A percentile compares a stretch with the other conserved stretches of the same genome.
Conservation (phyloP, 2,329 filamentous ascomycete species). For the Aspergillus neotritici region DNA sequence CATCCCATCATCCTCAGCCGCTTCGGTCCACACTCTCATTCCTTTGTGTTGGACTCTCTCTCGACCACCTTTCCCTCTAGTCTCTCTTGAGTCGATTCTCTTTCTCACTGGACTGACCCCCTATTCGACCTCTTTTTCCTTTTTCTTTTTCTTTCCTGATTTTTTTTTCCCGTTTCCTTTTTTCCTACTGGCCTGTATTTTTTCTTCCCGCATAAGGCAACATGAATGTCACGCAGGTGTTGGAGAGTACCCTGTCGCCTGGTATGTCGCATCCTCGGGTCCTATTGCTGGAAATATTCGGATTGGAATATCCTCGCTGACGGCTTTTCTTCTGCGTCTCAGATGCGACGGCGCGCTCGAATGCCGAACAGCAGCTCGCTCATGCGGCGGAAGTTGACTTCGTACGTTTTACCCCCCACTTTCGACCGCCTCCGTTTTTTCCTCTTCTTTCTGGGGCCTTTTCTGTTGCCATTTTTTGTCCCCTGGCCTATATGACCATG, state of each 20-base stretch:
- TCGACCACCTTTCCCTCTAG: constrained; percentile 7
- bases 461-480: neutral
- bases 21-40: constrained; percentile 19
- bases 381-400: constrained; percentile 94
- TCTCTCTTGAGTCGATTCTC: constrained; percentile 13
- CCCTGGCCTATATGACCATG: constrained; percentile 17
- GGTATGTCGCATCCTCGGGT: constrained; percentile 54
- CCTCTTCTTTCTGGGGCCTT: constrained; percentile 2
- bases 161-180: constrained; percentile 12
- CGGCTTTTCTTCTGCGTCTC: constrained; percentile 30
- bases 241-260: constrained; percentile 91
- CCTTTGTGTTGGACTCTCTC: constrained; percentile 18
- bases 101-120: neutral
- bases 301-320: constrained; percentile 16
- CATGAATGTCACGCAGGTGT: constrained; percentile 97
- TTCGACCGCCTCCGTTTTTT: constrained; percentile 25
- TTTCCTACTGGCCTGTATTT: constrained; percentile 15
- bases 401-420: constrained; percentile 52
- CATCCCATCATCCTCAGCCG: constrained; percentile 15
- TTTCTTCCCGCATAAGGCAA: constrained; percentile 39
- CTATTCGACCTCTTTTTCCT: constrained; percentile 7
- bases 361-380: constrained; percentile 87
- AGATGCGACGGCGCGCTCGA: constrained; percentile 87
- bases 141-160: constrained; percentile 18
- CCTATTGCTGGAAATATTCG: too few species aligned